phyloP scores from a whole-genome alignment of 176 grass and related monocot species.

The Stipa capillata region DNA sequence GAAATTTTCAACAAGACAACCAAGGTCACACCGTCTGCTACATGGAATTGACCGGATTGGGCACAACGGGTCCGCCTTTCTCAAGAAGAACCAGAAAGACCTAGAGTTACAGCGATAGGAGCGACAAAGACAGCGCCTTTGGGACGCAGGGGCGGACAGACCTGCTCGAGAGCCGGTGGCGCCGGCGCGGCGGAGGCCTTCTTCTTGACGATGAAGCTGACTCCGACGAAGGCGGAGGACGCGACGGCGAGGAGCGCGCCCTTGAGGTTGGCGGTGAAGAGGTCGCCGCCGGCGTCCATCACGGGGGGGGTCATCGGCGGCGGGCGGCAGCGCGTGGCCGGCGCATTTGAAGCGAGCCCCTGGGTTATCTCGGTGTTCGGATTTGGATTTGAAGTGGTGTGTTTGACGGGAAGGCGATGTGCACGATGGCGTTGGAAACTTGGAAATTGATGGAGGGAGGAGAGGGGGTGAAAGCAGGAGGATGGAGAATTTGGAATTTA shows the following conservation, averaged over 20 bases:
- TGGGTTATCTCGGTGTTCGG: background rate
- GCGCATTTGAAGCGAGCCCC: constrained; percentile 20
- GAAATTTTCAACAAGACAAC: constrained; percentile 15
- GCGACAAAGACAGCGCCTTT: background rate
- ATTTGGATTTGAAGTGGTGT: background rate
- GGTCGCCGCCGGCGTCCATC: constrained; percentile 33
- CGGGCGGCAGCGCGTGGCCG: constrained; percentile 16
- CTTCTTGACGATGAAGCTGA: constrained; percentile 99
- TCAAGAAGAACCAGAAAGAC: constrained; percentile 4
- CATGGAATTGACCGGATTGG: constrained; percentile 2
- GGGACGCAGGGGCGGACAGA: constrained; percentile 15
- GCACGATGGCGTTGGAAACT: background rate
- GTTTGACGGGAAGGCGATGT: background rate
- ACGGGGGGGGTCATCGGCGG: constrained; percentile 25
- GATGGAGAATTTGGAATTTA: background rate
- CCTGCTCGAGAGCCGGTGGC: constrained; percentile 61
- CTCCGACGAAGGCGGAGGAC: constrained; percentile 91
- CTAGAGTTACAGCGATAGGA: constrained; percentile 4
- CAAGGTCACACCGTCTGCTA: background rate
- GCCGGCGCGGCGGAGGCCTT: constrained; percentile 82
- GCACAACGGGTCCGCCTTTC: constrained; percentile 8
- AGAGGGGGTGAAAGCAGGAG: background rate
- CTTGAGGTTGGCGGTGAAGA: constrained; percentile 82
- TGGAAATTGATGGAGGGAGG: background rate
- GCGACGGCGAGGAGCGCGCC: constrained; percentile 75